Percentiles rank a stretch among this genome's conserved stretches.
Conservation (phyloP, 441 rosid species). For the Omphalea diandra region DNA sequence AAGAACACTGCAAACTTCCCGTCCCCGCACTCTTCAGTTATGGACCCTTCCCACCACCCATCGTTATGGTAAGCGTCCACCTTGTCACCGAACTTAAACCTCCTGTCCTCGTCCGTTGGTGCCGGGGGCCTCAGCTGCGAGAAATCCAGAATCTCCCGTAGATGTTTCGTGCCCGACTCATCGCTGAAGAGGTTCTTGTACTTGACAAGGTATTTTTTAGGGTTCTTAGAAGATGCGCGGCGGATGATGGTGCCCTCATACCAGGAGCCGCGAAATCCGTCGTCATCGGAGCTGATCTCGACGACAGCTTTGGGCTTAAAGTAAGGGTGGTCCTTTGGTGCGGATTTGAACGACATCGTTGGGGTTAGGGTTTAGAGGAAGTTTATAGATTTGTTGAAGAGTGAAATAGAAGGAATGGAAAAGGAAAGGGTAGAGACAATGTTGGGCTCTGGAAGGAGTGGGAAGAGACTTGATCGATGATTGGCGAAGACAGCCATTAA, state of each 20-base stretch:
- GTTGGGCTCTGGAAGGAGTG: no score
- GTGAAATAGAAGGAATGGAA: no score
- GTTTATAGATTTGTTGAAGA: no score
- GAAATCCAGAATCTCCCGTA: conserved; percentile 42
- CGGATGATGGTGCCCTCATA: conserved; percentile 47
- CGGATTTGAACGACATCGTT: conserved; percentile 38
- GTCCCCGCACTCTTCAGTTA: conserved; percentile 51
- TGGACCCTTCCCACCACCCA: conserved; percentile 80
- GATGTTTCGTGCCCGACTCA: conserved; percentile 41
- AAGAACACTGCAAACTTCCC: conserved; percentile 65
- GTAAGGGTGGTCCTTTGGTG: conserved; percentile 16
- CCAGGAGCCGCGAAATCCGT: conserved; percentile 79
- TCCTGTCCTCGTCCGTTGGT: conserved; percentile 50
- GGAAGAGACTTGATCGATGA: no score
- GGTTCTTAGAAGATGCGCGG: conserved; percentile 29
- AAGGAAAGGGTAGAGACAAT: no score
- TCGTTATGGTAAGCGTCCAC: conserved; percentile 69
- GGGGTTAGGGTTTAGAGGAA: conserved; percentile 10
- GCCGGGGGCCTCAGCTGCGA: conserved; percentile 59
- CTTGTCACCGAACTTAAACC: conserved; percentile 46
- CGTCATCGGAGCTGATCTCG: conserved; percentile 62
- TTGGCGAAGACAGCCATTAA: no score
- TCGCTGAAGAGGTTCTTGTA: conserved; percentile 53
- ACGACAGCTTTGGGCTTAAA: conserved; percentile 51
- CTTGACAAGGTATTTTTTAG: conserved; percentile 41